Evolutionary conservation across 208 protist species (phyloP), one percentile per base, ranked within the genome.

Genomic region (Trypanosoma rangeli): DNA sequence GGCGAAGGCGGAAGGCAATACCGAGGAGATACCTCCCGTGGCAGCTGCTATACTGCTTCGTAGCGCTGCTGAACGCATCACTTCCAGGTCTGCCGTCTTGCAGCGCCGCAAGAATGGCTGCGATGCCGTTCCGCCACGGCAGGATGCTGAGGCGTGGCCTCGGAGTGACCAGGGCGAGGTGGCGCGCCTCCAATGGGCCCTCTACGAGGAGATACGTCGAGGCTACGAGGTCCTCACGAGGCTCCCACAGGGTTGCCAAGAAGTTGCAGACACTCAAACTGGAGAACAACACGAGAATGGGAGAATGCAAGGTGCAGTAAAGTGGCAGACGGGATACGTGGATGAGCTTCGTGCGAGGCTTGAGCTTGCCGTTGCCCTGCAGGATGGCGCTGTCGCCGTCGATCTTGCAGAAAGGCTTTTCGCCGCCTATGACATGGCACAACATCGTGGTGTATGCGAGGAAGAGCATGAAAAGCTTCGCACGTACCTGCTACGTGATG

Each of bases 191-290:
- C 62, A 55, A 22, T 75, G 70, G 61, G 63, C 26, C 10, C 56
- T 75, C 28, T 26, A 2, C 29, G 62, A 75, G 22, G 70, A 75
- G 55, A 57, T 49, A 31, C 70, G 63, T 8, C 44, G 56, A 20
- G 44, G 29, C 18, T 75, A 69, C 33, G 56, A 75, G 26, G 55
- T 75, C 13, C 44, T 75, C 18, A n/a, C 9, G 28, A 28, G 3
- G 9, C 20, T 68, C n/a, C 22, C 18, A 28, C 12, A 22, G 35
- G 1, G 28, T 7, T 12, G 29, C 31, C 7, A 24, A 44, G 54
- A 31, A 22, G 4, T 50, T 50, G 12, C 20, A 50, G 20, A 22
- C 3, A 50, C 20, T 4, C 46, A 50, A 15, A 7, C 7, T 16
- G 31, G n/a, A 10, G 16, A 28, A 49, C 9, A 15, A n/a, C 28